A percentile compares a stretch with the other conserved stretches of the same genome.
Evolutionary conservation across 2,329 filamentous ascomycete species (phyloP).

Genomic region (Clarireedia paspali): DNA sequence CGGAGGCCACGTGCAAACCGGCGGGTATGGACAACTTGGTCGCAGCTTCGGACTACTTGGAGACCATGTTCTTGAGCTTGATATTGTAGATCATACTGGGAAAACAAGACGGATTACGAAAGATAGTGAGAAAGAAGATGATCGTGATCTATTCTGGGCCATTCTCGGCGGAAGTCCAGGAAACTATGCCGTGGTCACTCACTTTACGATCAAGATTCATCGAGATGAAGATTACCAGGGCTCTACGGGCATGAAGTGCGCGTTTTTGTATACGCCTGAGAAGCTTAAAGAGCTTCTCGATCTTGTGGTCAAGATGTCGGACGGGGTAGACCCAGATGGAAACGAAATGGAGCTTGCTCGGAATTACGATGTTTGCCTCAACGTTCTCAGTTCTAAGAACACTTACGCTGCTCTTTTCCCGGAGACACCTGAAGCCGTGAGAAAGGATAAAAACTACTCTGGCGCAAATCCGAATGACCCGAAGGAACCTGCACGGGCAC

Average conservation of each 20-base stretch:
- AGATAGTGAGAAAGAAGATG: slow-evolving; percentile 17
- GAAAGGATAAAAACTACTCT: neutral
- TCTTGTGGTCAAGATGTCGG: slow-evolving; percentile 37
- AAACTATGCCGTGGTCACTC: slow-evolving; percentile 30
- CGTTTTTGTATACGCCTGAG: slow-evolving; percentile 35
- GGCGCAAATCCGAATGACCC: too few relatives aligned
- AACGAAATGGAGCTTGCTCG: slow-evolving; percentile 29
- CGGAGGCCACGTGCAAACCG: slow-evolving; percentile 39
- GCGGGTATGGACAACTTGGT: slow-evolving; percentile 40
- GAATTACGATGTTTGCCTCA: slow-evolving; percentile 41
- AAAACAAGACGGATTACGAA: slow-evolving; percentile 22
- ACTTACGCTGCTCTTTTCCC: slow-evolving; percentile 33
- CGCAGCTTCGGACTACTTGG: slow-evolving; percentile 36
- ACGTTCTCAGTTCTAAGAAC: slow-evolving; percentile 35
- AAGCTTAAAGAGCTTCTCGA: slow-evolving; percentile 34
- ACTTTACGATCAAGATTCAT: slow-evolving; percentile 32
- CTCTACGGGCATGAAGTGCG: slow-evolving; percentile 35
- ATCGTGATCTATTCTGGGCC: slow-evolving; percentile 28
- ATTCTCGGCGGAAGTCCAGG: slow-evolving; percentile 30
- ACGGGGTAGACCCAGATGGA: slow-evolving; percentile 27
- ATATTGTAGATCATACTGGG: slow-evolving; percentile 27
- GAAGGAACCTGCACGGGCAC: slow-evolving; percentile 25
- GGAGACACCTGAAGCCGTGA: slow-evolving; percentile 11
- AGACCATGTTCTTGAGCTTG: slow-evolving; percentile 26
- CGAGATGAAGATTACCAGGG: slow-evolving; percentile 34